phyloP scores from a whole-genome alignment of 768 basidiomycete genomes.

The Termitomyces sp. region DNA sequence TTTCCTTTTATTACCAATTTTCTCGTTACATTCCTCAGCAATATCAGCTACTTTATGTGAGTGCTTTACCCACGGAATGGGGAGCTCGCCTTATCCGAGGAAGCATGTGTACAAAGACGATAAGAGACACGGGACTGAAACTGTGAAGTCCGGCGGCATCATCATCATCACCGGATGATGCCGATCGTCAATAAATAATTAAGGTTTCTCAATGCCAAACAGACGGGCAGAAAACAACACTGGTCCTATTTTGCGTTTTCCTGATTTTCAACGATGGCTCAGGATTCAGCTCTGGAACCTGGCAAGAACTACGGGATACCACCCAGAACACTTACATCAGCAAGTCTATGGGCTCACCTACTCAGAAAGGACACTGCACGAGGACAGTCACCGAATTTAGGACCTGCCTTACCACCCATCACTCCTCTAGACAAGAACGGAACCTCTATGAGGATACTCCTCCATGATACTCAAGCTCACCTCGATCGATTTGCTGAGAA shows the following conservation, averaged over 20 bases:
- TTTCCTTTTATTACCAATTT: too few relatives aligned
- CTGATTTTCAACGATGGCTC: neutral
- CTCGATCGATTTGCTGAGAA: conserved; percentile 62
- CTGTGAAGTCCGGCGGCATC: too few relatives aligned
- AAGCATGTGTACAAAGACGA: too few relatives aligned
- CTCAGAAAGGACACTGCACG: conserved; percentile 36
- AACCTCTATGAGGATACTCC: conserved; percentile 65
- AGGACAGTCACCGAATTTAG: conserved; percentile 16
- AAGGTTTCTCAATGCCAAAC: neutral
- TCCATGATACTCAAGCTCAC: conserved; percentile 70
- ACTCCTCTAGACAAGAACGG: conserved; percentile 59
- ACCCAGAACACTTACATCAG: conserved; percentile 25
- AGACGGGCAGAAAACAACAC: neutral
- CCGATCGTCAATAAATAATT: too few relatives aligned
- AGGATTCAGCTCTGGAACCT: conserved; percentile 1
- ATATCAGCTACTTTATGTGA: too few relatives aligned
- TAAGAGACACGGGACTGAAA: too few relatives aligned
- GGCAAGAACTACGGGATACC: conserved; percentile 16
- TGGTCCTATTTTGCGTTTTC: neutral
- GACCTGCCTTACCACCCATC: conserved; percentile 23
- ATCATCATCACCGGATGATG: neutral
- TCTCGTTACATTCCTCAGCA: too few relatives aligned
- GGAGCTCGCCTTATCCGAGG: too few relatives aligned
- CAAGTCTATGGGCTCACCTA: conserved; percentile 54
- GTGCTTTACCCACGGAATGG: too few relatives aligned